Percentiles rank a stretch among this genome's conserved stretches.
phyloP scores from a whole-genome alignment of 306 rosid species.

The Boehmeria nivea region DNA sequence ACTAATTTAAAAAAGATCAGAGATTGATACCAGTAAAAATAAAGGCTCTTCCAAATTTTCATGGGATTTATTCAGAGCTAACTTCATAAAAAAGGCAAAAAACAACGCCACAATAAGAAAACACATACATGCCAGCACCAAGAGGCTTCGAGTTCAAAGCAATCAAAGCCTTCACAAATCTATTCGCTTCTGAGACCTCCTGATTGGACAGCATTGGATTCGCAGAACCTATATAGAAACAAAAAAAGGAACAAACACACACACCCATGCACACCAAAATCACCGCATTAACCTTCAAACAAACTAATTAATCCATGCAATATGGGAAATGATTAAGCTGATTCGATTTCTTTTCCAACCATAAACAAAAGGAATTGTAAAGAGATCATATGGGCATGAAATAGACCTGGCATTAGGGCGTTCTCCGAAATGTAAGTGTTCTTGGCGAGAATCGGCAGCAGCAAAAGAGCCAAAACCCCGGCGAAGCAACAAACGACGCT shows the following conservation, averaged over 20 bases:
- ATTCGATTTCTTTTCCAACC: no score
- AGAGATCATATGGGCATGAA: not conserved
- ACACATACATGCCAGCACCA: slow-evolving; percentile 38
- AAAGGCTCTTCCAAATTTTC: not conserved
- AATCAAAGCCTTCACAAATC: slow-evolving; percentile 52
- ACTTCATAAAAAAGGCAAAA: not conserved
- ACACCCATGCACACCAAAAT: no score
- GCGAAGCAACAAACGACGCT: slow-evolving; percentile 62
- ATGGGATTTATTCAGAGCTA: not conserved
- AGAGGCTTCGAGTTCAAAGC: slow-evolving; percentile 29
- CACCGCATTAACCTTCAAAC: not conserved
- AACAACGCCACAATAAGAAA: not conserved
- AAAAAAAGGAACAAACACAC: not conserved
- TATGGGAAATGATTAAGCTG: not conserved
- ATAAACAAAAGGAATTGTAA: no score
- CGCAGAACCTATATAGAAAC: slow-evolving; percentile 49
- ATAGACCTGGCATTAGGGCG: slow-evolving; percentile 89
- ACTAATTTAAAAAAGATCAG: not conserved
- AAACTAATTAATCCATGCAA: not conserved
- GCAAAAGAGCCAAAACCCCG: slow-evolving; percentile 69
- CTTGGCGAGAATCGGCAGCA: slow-evolving; percentile 83
- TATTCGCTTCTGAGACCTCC: slow-evolving; percentile 58
- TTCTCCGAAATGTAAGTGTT: slow-evolving; percentile 90
- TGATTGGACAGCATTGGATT: slow-evolving; percentile 61
- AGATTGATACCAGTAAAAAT: no score